phyloP scores from a whole-genome alignment of 345 rosid species.

The Citrus sinensis region DVS_A1.0 CM039169.1:8908001-8908500 shows the following conservation, averaged over 20 bases:
- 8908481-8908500: not conserved
- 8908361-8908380: not conserved
- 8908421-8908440: not conserved
- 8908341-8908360: no score
- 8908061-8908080: not conserved
- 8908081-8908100: not conserved
- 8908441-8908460: not conserved
- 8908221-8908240: no score
- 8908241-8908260: no score
- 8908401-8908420: not conserved
- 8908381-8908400: not conserved
- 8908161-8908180: not conserved
- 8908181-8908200: not conserved
- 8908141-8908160: not conserved
- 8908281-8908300: not conserved
- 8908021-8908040: not conserved
- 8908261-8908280: no score
- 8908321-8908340: no score
- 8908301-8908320: no score
- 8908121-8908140: not conserved
- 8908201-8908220: not conserved
- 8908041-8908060: not conserved
- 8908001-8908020: not conserved
- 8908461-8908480: not conserved
- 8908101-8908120: not conserved